Conservation (phyloP, 306 rosid genomes). For the Sicyos baderoa region DNA sequence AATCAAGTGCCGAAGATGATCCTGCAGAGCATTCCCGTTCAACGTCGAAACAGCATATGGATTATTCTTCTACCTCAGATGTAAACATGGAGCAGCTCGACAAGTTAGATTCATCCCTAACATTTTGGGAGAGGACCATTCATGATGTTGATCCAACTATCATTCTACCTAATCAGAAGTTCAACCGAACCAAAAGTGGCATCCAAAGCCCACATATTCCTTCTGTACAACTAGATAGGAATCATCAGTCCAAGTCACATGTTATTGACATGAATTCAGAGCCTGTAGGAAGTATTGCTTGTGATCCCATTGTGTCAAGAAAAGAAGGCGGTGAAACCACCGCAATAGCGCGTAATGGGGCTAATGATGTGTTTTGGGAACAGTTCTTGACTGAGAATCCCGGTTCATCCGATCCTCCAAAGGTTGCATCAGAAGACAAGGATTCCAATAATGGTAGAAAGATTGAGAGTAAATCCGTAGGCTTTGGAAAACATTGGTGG, state of each 20-base stretch:
- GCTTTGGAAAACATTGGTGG: constrained; percentile 51
- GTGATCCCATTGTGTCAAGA: constrained; percentile 26
- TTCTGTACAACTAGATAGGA: too few species aligned
- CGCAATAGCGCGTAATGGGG: constrained; percentile 32
- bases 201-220: constrained; percentile 34
- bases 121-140: constrained; percentile 52
- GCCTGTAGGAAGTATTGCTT: constrained; percentile 35
- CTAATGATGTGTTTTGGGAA: constrained; percentile 73
- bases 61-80: constrained; percentile 20
- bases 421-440: constrained; percentile 48
- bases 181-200: constrained; percentile 41
- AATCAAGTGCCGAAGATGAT: constrained; percentile 35
- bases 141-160: constrained; percentile 28
- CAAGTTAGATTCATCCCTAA: constrained; percentile 48
- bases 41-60: constrained; percentile 26
- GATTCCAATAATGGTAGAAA: constrained; percentile 32
- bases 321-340: constrained; percentile 28
- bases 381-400: constrained; percentile 85
- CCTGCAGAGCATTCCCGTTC: constrained; percentile 31
- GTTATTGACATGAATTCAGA: constrained; percentile 58
- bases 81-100: constrained; percentile 36
- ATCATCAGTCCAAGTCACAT: constrained; percentile 36
- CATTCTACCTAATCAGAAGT: constrained; percentile 6
- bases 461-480: constrained; percentile 47
- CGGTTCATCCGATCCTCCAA: constrained; percentile 42